Evolutionary conservation across 768 basidiomycete species (phyloP).

Genomic region (Lactifluus volemus): DNA sequence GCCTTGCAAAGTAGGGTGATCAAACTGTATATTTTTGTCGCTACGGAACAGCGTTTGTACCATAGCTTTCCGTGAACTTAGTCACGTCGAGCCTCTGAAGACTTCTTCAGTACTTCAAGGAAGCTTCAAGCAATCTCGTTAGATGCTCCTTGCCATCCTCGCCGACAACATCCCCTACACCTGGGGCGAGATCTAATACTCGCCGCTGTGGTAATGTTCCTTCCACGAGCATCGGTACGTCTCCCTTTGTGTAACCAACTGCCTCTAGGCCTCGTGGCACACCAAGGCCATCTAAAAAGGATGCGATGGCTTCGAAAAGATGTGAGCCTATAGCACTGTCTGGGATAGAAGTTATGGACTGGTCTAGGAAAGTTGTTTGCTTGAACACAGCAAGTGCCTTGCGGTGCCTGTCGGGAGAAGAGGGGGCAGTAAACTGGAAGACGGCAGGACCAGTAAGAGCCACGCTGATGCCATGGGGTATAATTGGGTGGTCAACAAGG

Average conservation of each 20-base stretch:
- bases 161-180: slow-evolving; percentile 73
- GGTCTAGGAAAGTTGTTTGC: slow-evolving; percentile 51
- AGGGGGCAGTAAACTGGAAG: slow-evolving; percentile 93
- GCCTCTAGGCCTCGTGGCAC: slow-evolving; percentile 82
- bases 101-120: slow-evolving; percentile 59
- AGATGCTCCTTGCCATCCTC: slow-evolving; percentile 81
- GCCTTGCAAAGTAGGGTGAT: slow-evolving; percentile 53
- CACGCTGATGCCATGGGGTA: slow-evolving; percentile 90
- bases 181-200: slow-evolving; percentile 88
- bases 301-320: slow-evolving; percentile 78
- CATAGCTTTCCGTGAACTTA: neutral
- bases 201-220: slow-evolving; percentile 89
- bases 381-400: slow-evolving; percentile 82
- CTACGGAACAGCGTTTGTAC: slow-evolving; percentile 4
- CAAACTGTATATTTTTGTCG: slow-evolving; percentile 43
- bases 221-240: slow-evolving; percentile 71
- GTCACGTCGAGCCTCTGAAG: neutral
- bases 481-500: slow-evolving; percentile 74
- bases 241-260: slow-evolving; percentile 61
- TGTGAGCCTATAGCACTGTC: slow-evolving; percentile 73
- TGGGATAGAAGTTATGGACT: slow-evolving; percentile 62
- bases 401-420: slow-evolving; percentile 85
- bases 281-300: slow-evolving; percentile 77
- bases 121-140: slow-evolving; percentile 68
- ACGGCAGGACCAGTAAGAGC: slow-evolving; percentile 90